Percentiles rank a stretch among this genome's conserved stretches.
Conservation (phyloP, 805 yeast species). For the Candida ascalaphidarum region DNA sequence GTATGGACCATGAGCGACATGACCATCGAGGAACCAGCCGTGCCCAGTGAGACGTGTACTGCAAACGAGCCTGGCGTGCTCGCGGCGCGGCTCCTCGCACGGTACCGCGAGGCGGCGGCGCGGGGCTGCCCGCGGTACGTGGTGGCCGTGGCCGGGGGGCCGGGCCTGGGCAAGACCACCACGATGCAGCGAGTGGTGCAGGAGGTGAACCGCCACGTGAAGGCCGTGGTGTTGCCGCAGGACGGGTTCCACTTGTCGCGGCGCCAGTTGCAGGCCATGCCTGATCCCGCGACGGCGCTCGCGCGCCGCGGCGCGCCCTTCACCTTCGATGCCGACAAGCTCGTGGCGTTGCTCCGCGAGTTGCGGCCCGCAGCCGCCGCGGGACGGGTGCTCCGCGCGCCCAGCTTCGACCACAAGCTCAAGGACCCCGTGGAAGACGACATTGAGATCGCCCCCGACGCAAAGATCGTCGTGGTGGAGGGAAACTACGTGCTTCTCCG, state of each 20-base stretch:
- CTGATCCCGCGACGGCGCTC: constrained; percentile 50
- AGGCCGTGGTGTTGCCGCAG: constrained; percentile 22
- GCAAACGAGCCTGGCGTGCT: no score
- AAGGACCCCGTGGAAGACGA: constrained; percentile 64
- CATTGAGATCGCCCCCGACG: constrained; percentile 33
- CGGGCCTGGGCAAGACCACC: constrained; percentile 84
- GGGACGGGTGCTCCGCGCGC: constrained; percentile 32
- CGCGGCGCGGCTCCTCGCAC: no score
- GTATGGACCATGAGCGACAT: no score
- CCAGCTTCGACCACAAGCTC: constrained; percentile 68
- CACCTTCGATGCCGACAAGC: constrained; percentile 60
- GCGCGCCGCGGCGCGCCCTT: constrained; percentile 75
- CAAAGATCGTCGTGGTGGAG: constrained; percentile 58
- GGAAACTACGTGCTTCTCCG: constrained; percentile 64
- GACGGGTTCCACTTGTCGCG: constrained; percentile 34
- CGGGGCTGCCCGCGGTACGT: constrained; percentile 13
- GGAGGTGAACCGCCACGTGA: constrained; percentile 9
- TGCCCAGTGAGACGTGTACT: no score
- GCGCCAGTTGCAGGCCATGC: constrained; percentile 26
- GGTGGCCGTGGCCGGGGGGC: constrained; percentile 63
- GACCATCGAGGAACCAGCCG: no score
- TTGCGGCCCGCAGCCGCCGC: constrained; percentile 5
- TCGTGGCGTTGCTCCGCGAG: constrained; percentile 14
- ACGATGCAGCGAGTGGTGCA: constrained; percentile 41
- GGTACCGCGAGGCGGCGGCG: no score